Conservation (phyloP, 345 rosid genomes). For the Zanthoxylum bungeanum region DNA sequence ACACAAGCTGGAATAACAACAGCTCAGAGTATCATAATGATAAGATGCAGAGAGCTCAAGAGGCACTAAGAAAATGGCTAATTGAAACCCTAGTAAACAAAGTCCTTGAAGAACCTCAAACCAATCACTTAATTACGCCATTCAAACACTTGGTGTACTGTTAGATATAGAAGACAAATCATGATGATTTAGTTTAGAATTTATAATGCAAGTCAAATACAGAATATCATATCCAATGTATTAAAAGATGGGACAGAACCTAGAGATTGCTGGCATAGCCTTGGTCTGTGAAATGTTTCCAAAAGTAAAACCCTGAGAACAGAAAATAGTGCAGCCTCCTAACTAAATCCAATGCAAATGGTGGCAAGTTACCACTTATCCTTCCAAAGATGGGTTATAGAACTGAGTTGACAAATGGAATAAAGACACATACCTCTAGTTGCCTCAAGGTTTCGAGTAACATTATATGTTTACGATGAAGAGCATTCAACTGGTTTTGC, state of each 20-base stretch:
- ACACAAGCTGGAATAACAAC: neutral
- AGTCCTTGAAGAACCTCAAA: neutral
- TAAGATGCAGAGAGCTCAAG: neutral
- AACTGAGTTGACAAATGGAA: slow-evolving; percentile 1
- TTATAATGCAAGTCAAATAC: neutral
- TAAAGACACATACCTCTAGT: slow-evolving; percentile 61
- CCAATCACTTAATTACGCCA: neutral
- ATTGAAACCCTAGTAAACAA: neutral
- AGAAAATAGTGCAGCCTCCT: neutral
- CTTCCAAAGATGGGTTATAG: neutral
- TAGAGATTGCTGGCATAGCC: neutral
- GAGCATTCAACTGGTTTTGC: slow-evolving; percentile 68
- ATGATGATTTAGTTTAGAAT: neutral
- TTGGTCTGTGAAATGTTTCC: neutral
- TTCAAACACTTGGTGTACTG: neutral
- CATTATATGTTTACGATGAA: slow-evolving; percentile 63
- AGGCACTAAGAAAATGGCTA: slow-evolving; percentile 1
- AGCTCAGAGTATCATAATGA: neutral
- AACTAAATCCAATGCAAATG: neutral
- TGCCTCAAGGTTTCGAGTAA: slow-evolving; percentile 79
- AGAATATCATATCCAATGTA: neutral
- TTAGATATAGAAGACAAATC: neutral
- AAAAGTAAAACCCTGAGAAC: neutral
- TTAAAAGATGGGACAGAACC: neutral
- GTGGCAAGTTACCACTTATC: slow-evolving; percentile 1